A percentile compares a stretch with the other conserved stretches of the same genome.
Conservation (phyloP, 2,329 filamentous ascomycete genomes). For the Rhytidhysteron rufulum region DNA sequence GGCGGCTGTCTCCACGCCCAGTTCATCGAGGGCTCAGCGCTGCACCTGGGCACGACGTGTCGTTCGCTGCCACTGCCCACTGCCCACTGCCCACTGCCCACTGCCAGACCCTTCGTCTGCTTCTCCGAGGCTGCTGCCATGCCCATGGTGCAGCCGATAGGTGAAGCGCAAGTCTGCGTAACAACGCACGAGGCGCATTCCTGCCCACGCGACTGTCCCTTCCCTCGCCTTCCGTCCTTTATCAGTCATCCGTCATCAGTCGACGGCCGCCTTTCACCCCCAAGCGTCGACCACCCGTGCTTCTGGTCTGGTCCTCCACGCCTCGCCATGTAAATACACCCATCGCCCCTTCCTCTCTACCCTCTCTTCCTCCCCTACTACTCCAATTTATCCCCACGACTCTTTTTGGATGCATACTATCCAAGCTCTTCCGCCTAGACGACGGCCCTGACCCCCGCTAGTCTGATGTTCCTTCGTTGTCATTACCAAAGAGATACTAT, state of each 20-base stretch:
- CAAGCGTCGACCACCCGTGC: background rate
- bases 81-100: no score
- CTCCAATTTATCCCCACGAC: background rate
- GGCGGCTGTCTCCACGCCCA: no score
- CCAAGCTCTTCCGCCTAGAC: constrained; percentile 13
- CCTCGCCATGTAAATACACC: no score
- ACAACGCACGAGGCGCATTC: background rate
- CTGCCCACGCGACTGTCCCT: background rate
- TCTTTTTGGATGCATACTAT: background rate
- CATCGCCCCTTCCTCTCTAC: background rate
- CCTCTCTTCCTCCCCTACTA: background rate
- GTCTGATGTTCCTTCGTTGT: constrained; percentile 20
- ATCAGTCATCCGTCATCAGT: background rate
- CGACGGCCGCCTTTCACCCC: background rate
- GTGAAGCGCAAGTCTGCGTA: no score
- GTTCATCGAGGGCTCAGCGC: no score
- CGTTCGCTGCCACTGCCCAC: no score
- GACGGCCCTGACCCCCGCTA: constrained; percentile 19
- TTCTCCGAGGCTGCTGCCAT: no score
- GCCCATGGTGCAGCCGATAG: no score
- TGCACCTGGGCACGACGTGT: no score
- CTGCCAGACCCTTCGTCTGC: no score
- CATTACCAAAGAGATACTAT: constrained; percentile 16
- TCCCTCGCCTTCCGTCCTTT: background rate
- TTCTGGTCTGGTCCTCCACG: no score